Percentiles rank a stretch among this genome's conserved stretches.
Evolutionary conservation across 331 rosid genomes (phyloP).

Genomic region (Quercus lobata): DNA sequence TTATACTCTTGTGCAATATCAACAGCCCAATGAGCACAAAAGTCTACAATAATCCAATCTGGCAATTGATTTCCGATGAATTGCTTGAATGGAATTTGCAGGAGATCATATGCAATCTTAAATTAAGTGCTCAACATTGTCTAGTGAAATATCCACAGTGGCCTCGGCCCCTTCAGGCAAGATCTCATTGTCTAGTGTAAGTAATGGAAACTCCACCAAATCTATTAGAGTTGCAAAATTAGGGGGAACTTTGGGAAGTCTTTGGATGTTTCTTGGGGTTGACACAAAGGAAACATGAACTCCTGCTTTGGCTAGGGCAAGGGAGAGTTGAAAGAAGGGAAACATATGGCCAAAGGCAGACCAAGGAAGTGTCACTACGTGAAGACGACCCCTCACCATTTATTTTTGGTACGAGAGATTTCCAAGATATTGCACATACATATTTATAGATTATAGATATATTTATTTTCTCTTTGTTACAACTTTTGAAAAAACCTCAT

Average conservation of each 20-base stretch:
- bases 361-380: not conserved
- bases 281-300: slow-evolving; percentile 5
- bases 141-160: not conserved
- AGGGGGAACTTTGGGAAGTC: slow-evolving; percentile 16
- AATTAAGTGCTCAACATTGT: not conserved
- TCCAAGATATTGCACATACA: too few species aligned
- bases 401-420: not conserved
- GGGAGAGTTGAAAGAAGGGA: slow-evolving; percentile 7
- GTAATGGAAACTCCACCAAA: not conserved
- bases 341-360: slow-evolving; percentile 15
- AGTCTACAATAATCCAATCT: slow-evolving; percentile 19
- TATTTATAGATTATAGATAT: too few species aligned
- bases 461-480: too few species aligned
- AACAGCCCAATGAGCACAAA: slow-evolving; percentile 6
- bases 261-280: slow-evolving; percentile 18
- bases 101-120: slow-evolving; percentile 2
- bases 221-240: not conserved
- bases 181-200: not conserved
- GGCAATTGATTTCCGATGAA: slow-evolving; percentile 12
- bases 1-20: slow-evolving; percentile 8
- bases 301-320: not conserved
- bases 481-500: too few species aligned
- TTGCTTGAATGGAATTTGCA: slow-evolving; percentile 8
- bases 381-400: not conserved
- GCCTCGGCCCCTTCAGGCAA: not conserved